Percentiles rank a stretch among this genome's conserved stretches.
phyloP scores from a whole-genome alignment of 768 basidiomycete genomes.

The Flagelloscypha sp. region DNA sequence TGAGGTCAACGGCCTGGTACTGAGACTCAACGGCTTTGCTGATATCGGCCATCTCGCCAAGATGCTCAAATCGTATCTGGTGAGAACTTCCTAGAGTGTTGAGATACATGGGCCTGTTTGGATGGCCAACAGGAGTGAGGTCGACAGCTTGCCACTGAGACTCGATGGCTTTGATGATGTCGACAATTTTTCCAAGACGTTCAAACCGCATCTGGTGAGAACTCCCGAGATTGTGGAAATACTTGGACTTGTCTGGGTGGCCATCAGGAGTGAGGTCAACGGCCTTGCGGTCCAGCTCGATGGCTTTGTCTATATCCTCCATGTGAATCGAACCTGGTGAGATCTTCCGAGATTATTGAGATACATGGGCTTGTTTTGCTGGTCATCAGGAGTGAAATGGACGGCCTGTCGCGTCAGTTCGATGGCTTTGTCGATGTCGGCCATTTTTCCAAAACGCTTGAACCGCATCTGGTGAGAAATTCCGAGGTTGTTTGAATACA shows the following conservation, averaged over 20 bases:
- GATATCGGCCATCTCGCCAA: conserved; percentile 17
- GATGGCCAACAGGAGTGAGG: conserved; percentile 7
- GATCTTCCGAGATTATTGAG: conserved; percentile 12
- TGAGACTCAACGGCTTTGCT: conserved; percentile 12
- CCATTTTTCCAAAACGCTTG: too few species aligned
- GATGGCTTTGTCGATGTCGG: too few species aligned
- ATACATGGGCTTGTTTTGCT: conserved; percentile 7
- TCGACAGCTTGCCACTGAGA: conserved; percentile 4
- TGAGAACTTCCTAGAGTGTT: conserved; percentile 16
- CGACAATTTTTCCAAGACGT: conserved; percentile 14
- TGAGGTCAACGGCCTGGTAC: conserved; percentile 9
- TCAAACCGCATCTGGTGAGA: conserved; percentile 15
- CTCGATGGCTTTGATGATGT: conserved; percentile 16
- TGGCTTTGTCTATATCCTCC: conserved; percentile 1
- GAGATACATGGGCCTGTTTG: conserved; percentile 5
- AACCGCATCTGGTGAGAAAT: too few species aligned
- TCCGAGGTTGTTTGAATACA: too few species aligned
- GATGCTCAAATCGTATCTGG: conserved; percentile 14
- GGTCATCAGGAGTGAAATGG: conserved; percentile 6
- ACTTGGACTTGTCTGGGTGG: conserved; percentile 1
- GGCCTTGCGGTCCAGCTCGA: conserved; percentile 8
- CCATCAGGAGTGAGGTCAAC: conserved; percentile 14
- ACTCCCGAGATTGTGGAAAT: conserved; percentile 8
- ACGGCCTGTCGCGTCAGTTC: conserved; percentile 8
- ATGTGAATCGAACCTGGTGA: conserved; percentile 6